phyloP scores from a whole-genome alignment of 345 rosid species.

The Cardamine occulta region DNA sequence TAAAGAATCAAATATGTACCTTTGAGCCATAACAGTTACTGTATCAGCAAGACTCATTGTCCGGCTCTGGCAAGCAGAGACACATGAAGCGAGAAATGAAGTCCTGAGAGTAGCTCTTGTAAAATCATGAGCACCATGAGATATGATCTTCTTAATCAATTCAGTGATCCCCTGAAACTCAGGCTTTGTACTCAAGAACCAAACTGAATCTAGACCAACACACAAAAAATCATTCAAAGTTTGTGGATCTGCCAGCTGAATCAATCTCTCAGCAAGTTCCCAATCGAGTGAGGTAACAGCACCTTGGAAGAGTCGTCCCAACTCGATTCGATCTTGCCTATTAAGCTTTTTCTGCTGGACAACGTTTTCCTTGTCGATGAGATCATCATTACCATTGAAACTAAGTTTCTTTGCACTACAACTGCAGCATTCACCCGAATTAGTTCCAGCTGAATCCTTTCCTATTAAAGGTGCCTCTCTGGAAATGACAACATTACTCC shows the following conservation, averaged over 20 bases:
- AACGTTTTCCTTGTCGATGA: conserved; percentile 50
- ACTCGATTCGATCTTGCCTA: conserved; percentile 74
- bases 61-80: conserved; percentile 92
- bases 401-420: conserved; percentile 55
- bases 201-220: conserved; percentile 82
- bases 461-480: conserved; percentile 62
- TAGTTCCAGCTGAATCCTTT: conserved; percentile 49
- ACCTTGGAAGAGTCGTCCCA: conserved; percentile 73
- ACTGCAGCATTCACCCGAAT: conserved; percentile 51
- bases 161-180: conserved; percentile 72
- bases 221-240: conserved; percentile 90
- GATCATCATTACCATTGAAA: conserved; percentile 55
- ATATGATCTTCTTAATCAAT: conserved; percentile 73
- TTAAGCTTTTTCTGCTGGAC: conserved; percentile 64
- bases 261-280: conserved; percentile 85
- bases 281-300: conserved; percentile 86
- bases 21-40: conserved; percentile 87
- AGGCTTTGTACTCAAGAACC: conserved; percentile 81
- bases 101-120: conserved; percentile 94
- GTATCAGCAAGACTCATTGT: conserved; percentile 91
- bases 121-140: conserved; percentile 87
- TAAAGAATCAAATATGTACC: conserved; percentile 49
- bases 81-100: conserved; percentile 96
- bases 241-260: conserved; percentile 73
- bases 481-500: conserved; percentile 63